Conservation (phyloP, 352 stramenopile species). For the Globisporangium perplexum region DNA sequence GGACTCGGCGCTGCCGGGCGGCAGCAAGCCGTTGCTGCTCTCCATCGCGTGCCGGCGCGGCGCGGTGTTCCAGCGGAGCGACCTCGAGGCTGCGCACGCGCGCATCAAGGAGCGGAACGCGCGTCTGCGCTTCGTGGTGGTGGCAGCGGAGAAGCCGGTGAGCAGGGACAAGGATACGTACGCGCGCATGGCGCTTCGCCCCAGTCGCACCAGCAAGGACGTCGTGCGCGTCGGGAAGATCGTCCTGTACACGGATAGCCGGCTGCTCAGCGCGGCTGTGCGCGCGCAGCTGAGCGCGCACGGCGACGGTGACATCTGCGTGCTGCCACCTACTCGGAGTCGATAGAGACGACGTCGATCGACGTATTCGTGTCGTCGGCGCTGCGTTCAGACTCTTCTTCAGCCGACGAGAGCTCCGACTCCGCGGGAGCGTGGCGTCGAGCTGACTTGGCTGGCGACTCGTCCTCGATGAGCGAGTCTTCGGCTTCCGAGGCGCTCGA, state of each 20-base stretch:
- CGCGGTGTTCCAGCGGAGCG: conserved; percentile 29
- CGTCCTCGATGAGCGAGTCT: background rate
- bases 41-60: conserved; percentile 32
- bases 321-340: background rate
- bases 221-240: conserved; percentile 30
- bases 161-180: conserved; percentile 22
- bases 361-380: background rate
- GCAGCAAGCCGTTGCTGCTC: conserved; percentile 13
- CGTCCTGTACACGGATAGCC: conserved; percentile 23
- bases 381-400: background rate
- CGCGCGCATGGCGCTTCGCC: conserved; percentile 14
- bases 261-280: conserved; percentile 15
- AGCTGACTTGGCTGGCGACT: background rate
- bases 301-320: background rate
- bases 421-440: background rate
- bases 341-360: background rate
- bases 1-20: background rate
- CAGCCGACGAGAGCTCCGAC: background rate
- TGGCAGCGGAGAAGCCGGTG: conserved; percentile 23
- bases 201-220: conserved; percentile 26
- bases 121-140: conserved; percentile 30
- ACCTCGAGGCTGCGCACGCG: conserved; percentile 21
- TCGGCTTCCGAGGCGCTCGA: background rate
- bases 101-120: conserved; percentile 14
- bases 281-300: conserved; percentile 7